Evolutionary conservation across 805 yeast genomes (phyloP).

Genomic region (Suhomyces prunicola): DNA sequence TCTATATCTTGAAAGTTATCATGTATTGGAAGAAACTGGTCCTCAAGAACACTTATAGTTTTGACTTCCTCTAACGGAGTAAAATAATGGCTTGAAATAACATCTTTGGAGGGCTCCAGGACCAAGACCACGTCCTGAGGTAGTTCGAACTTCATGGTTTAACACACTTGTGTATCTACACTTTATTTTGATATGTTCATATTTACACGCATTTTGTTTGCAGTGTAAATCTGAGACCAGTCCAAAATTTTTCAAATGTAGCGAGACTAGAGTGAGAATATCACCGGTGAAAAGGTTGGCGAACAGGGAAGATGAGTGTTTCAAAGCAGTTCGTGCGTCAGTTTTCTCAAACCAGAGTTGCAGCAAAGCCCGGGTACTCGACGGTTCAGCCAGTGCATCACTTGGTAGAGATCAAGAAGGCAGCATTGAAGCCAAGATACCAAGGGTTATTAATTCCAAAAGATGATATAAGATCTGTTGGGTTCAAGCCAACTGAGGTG

Average conservation of each 20-base stretch:
- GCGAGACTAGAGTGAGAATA: background rate
- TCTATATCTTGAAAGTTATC: background rate
- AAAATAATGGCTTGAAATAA: background rate
- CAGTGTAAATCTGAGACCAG: constrained; percentile 6
- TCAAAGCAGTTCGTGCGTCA: constrained; percentile 25
- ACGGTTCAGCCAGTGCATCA: constrained; percentile 92
- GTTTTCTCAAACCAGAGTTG: constrained; percentile 45
- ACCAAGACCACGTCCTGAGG: constrained; percentile 4
- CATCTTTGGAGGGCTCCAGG: background rate
- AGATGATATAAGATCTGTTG: constrained; percentile 76
- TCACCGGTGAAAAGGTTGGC: background rate
- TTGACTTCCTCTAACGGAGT: background rate
- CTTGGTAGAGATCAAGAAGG: constrained; percentile 69
- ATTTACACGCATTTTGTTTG: background rate
- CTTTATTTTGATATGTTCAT: background rate
- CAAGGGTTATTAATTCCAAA: constrained; percentile 63
- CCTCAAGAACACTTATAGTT: background rate
- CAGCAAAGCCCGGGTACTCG: constrained; percentile 49
- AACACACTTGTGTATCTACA: no score
- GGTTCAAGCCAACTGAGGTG: constrained; percentile 70
- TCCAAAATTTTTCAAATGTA: background rate
- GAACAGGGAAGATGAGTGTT: constrained; percentile 8
- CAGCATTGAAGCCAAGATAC: constrained; percentile 70
- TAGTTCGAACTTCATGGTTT: background rate
- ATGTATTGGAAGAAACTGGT: background rate